Evolutionary conservation across 805 yeast genomes (phyloP).

Genomic region (Candida ascalaphidarum): DNA sequence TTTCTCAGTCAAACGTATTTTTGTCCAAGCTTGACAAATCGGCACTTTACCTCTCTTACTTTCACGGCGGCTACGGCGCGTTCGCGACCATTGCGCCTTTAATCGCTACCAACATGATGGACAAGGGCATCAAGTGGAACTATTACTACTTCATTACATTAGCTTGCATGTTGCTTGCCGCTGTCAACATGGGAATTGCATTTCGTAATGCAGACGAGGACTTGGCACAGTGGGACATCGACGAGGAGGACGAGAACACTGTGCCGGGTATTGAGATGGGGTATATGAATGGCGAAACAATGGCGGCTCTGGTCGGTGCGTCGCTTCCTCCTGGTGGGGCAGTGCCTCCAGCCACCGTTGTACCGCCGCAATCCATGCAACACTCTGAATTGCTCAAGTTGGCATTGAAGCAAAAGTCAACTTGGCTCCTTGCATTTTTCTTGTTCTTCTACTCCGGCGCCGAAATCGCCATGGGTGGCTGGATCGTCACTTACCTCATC

Average conservation of each 20-base stretch:
- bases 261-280: neutral
- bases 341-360: too few relatives aligned
- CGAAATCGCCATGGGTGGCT: conserved; percentile 62
- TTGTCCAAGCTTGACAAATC: conserved; percentile 12
- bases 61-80: conserved; percentile 16
- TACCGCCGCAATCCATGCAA: too few relatives aligned
- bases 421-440: conserved; percentile 44
- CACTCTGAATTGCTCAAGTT: conserved; percentile 4
- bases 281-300: neutral
- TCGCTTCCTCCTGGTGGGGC: too few relatives aligned
- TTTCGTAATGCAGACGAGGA: conserved; percentile 45
- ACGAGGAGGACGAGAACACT: conserved; percentile 2
- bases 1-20: conserved; percentile 14
- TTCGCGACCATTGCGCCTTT: conserved; percentile 24
- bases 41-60: conserved; percentile 10
- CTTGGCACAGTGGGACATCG: conserved; percentile 24
- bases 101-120: conserved; percentile 47
- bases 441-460: conserved; percentile 60
- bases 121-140: conserved; percentile 45
- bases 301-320: neutral
- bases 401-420: conserved; percentile 30
- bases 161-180: conserved; percentile 26
- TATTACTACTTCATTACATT: conserved; percentile 42
- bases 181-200: conserved; percentile 26
- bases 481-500: conserved; percentile 59